Percentiles rank a stretch among this genome's conserved stretches.
Evolutionary conservation across 176 grass and related monocot genomes (phyloP).

Genomic region (Aegilops speltoides): DNA sequence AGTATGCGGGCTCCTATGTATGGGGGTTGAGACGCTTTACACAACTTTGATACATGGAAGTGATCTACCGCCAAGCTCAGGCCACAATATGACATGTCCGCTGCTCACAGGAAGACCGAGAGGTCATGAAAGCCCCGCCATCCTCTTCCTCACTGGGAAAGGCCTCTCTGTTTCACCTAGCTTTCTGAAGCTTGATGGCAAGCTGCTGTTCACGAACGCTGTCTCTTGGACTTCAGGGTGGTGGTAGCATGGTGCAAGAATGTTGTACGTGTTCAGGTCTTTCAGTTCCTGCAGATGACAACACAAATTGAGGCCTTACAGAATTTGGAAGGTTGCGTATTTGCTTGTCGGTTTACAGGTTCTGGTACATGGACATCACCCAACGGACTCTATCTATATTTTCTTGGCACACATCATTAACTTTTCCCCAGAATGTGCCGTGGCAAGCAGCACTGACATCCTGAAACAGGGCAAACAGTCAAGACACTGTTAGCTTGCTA

Average conservation of each 20-base stretch:
- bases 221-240: slow-evolving; percentile 44
- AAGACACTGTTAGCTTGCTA: not conserved
- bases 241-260: slow-evolving; percentile 73
- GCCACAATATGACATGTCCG: slow-evolving; percentile 63
- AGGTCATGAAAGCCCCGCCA: slow-evolving; percentile 87
- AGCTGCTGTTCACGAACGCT: slow-evolving; percentile 47
- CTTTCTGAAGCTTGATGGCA: slow-evolving; percentile 78
- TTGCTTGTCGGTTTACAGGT: not conserved
- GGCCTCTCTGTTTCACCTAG: slow-evolving; percentile 73
- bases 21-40: no score
- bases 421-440: slow-evolving; percentile 59
- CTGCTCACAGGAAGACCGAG: slow-evolving; percentile 45
- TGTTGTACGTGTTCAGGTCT: slow-evolving; percentile 59
- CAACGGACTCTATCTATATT: slow-evolving; percentile 50
- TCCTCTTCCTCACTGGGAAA: slow-evolving; percentile 81
- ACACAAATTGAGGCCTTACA: not conserved
- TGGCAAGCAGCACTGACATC: slow-evolving; percentile 54
- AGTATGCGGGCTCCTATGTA: no score
- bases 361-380: slow-evolving; percentile 40
- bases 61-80: slow-evolving; percentile 58
- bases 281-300: slow-evolving; percentile 49
- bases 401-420: slow-evolving; percentile 40
- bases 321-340: not conserved
- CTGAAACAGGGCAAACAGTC: slow-evolving; percentile 44
- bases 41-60: slow-evolving; percentile 44